These are phyloP conservation scores for Pythium graminicola DNA, from an alignment of 352 stramenopile species.

Conservation along the genomic window DNA sequence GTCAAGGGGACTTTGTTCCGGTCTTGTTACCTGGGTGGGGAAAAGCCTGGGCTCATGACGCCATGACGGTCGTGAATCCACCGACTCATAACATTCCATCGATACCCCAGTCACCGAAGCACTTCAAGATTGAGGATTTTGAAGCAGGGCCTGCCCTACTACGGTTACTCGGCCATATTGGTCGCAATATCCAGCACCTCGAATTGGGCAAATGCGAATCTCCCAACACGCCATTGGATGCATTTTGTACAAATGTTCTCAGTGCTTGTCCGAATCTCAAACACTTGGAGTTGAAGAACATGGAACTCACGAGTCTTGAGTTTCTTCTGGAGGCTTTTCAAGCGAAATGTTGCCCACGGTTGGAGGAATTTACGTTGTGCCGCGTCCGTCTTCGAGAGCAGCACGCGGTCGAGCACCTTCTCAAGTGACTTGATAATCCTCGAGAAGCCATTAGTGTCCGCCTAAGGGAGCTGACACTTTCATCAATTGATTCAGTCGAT, in stretches of 20 bases:
- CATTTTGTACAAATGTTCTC: not conserved
- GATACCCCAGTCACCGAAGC: no score
- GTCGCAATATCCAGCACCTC: no score
- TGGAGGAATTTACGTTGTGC: not conserved
- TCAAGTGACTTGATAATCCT: not conserved
- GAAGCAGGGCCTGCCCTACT: not conserved
- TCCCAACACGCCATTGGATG: not conserved
- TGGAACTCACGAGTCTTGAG: not conserved
- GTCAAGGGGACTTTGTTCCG: not conserved
- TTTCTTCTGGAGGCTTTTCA: not conserved
- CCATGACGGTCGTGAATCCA: not conserved
- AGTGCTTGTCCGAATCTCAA: not conserved
- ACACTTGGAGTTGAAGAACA: not conserved
- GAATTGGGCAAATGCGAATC: no score
- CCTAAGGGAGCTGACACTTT: no score
- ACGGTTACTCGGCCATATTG: not conserved
- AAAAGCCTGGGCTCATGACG: not conserved
- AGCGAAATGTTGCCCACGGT: not conserved
- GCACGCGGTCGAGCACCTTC: not conserved
- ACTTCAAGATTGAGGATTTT: no score
- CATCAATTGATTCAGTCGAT: not conserved
- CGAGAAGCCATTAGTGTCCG: no score
- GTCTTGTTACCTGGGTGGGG: not conserved
- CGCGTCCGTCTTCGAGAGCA: not conserved
- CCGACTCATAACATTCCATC: no score